Base-by-base conservation (phyloP, 805 yeast genomes). In the Grigorovia transvaalensis region DNA sequence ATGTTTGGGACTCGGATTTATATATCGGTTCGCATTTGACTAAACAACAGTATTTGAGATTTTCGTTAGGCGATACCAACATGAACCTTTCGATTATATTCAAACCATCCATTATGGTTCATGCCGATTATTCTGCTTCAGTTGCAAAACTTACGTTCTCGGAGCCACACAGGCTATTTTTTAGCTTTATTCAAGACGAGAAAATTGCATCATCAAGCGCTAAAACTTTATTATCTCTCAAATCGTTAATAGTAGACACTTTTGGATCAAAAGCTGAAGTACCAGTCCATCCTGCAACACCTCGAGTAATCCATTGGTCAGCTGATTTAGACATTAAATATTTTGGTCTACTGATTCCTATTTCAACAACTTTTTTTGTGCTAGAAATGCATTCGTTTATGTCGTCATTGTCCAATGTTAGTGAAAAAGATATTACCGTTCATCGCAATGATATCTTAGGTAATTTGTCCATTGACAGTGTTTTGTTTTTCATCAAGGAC, bases 401-500 rank as follows among this genome's bases (percentile, higher is more conserved):
- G 13, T 57, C 57, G 1, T 53, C 62, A 4, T 18, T 61, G 11
- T 51, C 62, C 4, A 60, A 61, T 50, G 47, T 50, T 9, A 49
- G 52, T 13, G 30, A 40, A n/a, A 48, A 50, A 9, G 50, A 53
- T 19, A 33, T 38, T 19, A 48, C 40, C 1, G 30, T 49, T 19
- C 52, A 44, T 20, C 46, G 38, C 1, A 53, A 53, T 33, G 51
- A 54, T 18, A 38, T 58, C 6, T 51, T 60, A 29, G 67, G 69
- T 15, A 60, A 63, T 42, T n/a, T 61, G 3, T 60, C 66, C 2
- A 52, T 60, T 0, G 64, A 60, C 13, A 69, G 67, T 49, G 52
- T 67, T 11, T 59, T 60, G 11, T 51, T 72, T 13, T 44, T 62
- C 4, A 52, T 73, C 1, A 63, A 63, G 23, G 69, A 67, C 33